Conservation (phyloP, 176 grass and related monocot genomes). For the Aegilops speltoides region DNA sequence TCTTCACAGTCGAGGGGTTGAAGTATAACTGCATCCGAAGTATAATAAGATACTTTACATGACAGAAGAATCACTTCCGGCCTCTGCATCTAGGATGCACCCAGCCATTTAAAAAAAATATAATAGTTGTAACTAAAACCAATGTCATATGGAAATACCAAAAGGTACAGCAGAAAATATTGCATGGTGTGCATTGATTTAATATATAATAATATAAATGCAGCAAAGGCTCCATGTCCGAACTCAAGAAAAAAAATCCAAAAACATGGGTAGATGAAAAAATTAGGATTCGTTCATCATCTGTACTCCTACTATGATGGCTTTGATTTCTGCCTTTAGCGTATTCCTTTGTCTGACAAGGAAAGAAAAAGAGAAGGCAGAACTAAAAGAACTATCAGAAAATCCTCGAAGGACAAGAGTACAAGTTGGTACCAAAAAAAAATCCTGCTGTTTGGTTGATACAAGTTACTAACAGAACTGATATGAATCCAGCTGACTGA, state of each 20-base stretch:
- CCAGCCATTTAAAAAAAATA: background rate
- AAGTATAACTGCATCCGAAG: slow-evolving; percentile 80
- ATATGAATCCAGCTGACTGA: slow-evolving; percentile 1
- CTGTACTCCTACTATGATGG: background rate
- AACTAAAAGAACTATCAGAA: background rate
- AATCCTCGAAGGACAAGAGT: background rate
- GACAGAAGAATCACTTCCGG: background rate
- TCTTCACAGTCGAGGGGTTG: slow-evolving; percentile 98
- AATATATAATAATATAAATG: slow-evolving; percentile 10
- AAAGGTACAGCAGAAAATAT: background rate
- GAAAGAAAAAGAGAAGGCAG: background rate
- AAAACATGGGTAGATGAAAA: background rate
- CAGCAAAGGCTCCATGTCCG: background rate
- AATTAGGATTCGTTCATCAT: background rate
- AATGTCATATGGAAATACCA: slow-evolving; percentile 15
- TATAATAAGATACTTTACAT: slow-evolving; percentile 19
- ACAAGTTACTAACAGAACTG: background rate
- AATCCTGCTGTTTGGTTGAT: background rate
- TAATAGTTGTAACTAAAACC: slow-evolving; percentile 8
- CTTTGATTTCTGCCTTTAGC: background rate
- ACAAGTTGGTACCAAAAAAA: background rate
- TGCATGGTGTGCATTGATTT: background rate
- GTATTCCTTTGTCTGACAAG: background rate
- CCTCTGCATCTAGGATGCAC: slow-evolving; percentile 2
- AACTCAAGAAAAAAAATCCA: background rate